A percentile compares a stretch with the other conserved stretches of the same genome.
phyloP scores from a whole-genome alignment of 2,329 filamentous ascomycete genomes.

The Gyromitra esculenta region DNA sequence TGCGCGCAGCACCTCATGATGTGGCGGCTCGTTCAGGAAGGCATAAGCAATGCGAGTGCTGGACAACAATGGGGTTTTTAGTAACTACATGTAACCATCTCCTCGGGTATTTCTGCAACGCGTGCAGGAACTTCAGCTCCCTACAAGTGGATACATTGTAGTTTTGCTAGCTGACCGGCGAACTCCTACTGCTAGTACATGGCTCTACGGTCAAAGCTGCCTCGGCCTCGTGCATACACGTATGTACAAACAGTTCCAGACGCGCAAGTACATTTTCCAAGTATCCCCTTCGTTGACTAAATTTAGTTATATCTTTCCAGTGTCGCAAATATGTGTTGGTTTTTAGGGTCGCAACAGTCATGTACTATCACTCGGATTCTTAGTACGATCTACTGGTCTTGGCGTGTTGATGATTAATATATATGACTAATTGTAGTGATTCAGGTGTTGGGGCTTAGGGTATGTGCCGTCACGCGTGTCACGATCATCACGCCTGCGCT shows the following conservation, averaged over 20 bases:
- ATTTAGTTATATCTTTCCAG: neutral
- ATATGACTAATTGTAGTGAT: too few species aligned
- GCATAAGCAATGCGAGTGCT: slow-evolving; percentile 20
- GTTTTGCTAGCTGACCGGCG: slow-evolving; percentile 20
- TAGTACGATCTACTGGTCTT: neutral
- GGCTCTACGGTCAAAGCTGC: too few species aligned
- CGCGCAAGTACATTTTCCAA: neutral
- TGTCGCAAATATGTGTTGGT: neutral
- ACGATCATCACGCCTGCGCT: slow-evolving; percentile 5
- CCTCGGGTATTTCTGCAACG: slow-evolving; percentile 1
- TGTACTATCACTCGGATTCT: slow-evolving; percentile 29
- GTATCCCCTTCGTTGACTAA: neutral
- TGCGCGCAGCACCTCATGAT: slow-evolving; percentile 26
- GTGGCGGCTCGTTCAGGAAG: slow-evolving; percentile 26
- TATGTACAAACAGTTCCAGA: neutral
- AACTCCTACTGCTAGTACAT: neutral
- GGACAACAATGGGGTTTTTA: neutral
- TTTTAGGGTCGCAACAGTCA: neutral
- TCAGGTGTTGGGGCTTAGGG: neutral
- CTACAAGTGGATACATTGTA: neutral
- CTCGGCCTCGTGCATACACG: too few species aligned
- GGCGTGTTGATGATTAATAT: too few species aligned
- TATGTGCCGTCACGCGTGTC: neutral
- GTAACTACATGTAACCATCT: neutral
- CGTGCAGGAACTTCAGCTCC: slow-evolving; percentile 22